Base-by-base conservation (phyloP, 495 filamentous ascomycete species). In the Hypoxylon trugodes region DNA sequence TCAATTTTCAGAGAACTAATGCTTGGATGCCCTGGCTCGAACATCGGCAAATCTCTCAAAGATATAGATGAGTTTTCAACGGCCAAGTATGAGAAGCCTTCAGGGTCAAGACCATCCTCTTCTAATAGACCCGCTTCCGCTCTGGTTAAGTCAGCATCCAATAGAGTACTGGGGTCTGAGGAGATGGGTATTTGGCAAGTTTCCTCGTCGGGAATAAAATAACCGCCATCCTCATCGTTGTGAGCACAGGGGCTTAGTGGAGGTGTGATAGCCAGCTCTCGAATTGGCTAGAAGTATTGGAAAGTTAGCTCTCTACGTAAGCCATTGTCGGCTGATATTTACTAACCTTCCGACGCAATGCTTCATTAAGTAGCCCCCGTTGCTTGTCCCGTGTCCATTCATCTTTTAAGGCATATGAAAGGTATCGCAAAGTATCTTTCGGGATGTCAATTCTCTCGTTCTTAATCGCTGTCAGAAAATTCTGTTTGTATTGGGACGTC, bases 191-290 rank as follows among this genome's bases (percentile, higher is more conserved):
- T 37, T 52, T 79, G 69, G 53, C 78, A 84, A 4, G 42, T 72
- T 7, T 75, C 71, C 3, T 77, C 77, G 6, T 80, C 78, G 6
- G 84, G 81, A 22, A 83, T 51, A 38, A 78, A 86, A 28, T 76
- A 75, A 15, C n/a, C n/a, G n/a, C n/a, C n/a, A n/a, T n/a, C n/a
- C n/a, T 73, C 69, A 9, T 62, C 33, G 1, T 76, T 43, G 6
- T 75, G 76, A 4, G 71, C 62, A 13, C 73, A 46, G 1, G 87
- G 86, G 33, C 85, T 81, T 8, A 90, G 70, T 9, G 85, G 87
- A 24, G 87, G 88, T 8, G 87, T 86, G 22, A 88, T 49, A 56
- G 57, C 22, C 32, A 60, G 6, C 21, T 66, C 55, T 28, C 30
- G 71, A 21, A 18, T 30, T 8, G 10, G 19, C 51, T 62, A 54